A percentile compares a stretch with the other conserved stretches of the same genome.
These are phyloP conservation scores for Galerina marginata DNA, from an alignment of 768 basidiomycete species.

Conservation along the genomic window DNA sequence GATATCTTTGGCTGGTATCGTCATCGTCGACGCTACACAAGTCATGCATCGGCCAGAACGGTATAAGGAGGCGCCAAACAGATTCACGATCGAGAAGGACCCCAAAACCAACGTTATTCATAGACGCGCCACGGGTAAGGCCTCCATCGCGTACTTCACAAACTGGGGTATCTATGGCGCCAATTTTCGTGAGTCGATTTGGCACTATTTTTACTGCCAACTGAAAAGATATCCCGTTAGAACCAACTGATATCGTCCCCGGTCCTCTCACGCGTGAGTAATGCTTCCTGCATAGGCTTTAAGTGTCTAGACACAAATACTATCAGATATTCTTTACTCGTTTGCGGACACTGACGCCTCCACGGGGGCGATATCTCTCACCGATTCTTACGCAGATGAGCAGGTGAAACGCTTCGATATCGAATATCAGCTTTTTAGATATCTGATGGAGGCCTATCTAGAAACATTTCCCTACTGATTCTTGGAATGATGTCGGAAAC, in stretches of 20 bases:
- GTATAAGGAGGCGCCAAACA: conserved; percentile 47
- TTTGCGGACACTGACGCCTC: conserved; percentile 75
- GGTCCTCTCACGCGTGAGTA: conserved; percentile 64
- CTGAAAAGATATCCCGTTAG: conserved; percentile 37
- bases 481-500: conserved; percentile 75
- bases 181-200: conserved; percentile 58
- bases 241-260: conserved; percentile 67
- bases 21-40: conserved; percentile 47
- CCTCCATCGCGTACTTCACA: conserved; percentile 58
- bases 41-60: conserved; percentile 57
- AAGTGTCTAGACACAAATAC: background rate
- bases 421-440: background rate
- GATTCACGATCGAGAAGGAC: conserved; percentile 35
- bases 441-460: conserved; percentile 29
- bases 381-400: conserved; percentile 78
- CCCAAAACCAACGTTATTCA: conserved; percentile 46
- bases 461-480: conserved; percentile 77
- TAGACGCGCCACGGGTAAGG: conserved; percentile 44
- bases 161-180: conserved; percentile 72
- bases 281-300: background rate
- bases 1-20: conserved; percentile 24
- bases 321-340: conserved; percentile 69
- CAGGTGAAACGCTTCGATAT: conserved; percentile 43
- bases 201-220: conserved; percentile 6
- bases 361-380: conserved; percentile 67